Evolutionary conservation across 805 yeast genomes (phyloP).

Genomic region (Kregervanrija fluxuum): DNA sequence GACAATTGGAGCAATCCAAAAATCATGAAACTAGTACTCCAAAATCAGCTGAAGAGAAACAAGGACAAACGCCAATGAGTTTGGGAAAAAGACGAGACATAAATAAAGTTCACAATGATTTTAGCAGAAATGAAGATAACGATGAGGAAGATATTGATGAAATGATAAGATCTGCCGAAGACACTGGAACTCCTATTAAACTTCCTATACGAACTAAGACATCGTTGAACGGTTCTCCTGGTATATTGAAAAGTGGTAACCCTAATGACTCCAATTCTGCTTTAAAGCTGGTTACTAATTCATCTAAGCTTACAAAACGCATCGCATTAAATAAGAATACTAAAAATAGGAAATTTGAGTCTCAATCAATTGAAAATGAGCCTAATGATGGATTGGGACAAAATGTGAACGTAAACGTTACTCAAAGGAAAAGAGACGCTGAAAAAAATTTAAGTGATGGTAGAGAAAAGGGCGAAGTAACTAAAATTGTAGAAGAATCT

Average conservation of each 20-base stretch:
- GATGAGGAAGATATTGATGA: constrained; percentile 21
- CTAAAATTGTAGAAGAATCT: not conserved
- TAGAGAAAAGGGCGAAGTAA: not conserved
- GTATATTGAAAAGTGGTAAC: not conserved
- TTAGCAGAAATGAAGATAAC: not conserved
- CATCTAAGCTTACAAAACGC: constrained; percentile 17
- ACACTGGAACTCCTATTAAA: constrained; percentile 25
- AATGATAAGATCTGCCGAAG: constrained; percentile 22
- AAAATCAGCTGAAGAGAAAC: not conserved
- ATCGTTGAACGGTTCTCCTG: constrained; percentile 16
- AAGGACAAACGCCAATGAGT: not conserved
- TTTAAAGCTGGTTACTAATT: constrained; percentile 1
- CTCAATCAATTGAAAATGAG: constrained; percentile 8
- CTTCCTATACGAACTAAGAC: constrained; percentile 12
- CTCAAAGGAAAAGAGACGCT: constrained; percentile 11
- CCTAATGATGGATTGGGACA: too few species aligned
- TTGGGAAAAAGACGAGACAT: not conserved
- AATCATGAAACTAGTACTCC: not conserved
- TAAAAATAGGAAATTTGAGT: constrained; percentile 11
- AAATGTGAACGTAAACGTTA: constrained; percentile 3
- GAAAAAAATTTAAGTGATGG: not conserved
- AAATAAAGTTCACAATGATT: not conserved
- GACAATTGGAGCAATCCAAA: not conserved
- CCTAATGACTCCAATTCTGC: constrained; percentile 1
- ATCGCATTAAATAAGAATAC: constrained; percentile 20